Evolutionary conservation across 2,329 filamentous ascomycete genomes (phyloP), one percentile per base, ranked within the genome.

Genomic region (Beauveria rudraprayagi): DNA sequence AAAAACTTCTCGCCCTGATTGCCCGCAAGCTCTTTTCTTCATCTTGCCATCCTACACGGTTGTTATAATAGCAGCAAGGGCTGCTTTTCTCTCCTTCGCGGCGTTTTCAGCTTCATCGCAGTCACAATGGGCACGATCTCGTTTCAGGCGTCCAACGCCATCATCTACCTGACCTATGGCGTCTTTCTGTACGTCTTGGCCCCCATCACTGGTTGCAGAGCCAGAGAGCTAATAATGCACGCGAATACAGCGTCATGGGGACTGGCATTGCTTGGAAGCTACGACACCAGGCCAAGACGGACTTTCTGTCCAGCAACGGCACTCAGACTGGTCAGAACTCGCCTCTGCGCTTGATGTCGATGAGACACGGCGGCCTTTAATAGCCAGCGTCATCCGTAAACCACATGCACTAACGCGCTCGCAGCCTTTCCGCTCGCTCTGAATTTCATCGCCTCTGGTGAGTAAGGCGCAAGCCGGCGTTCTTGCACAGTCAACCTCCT

Each of bases 371-470:
- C 28, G 3, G 50, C 17, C 17, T 30, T 52, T 24, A 19, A 19
- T 7, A 43, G n/a, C 57, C 62, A 61, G 61, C 69, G 26, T 41
- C 44, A 37, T 26, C 44, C 30, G 43, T 46, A 24, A 28, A 17
- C 24, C 28, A n/a, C 16, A 37, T 53, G 19, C 59, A 67, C 73
- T 77, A 67, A 77, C 70, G 63, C 56, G 11, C 58, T 64, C 67
- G 63, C 69, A 94, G 90, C 88, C 66, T 77, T 91, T 66, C 90
- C 90, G 68, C 78, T 94, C 75, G 89, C 90, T 74, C 81, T 94
- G 72, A 94, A 94, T 78, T 94, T 94, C 79, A 90, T 94, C 78
- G 90, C 90, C 74, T 91, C 90, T 79, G 89, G 90, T 94, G 86
- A 93, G 90, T 93, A 54, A 57, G 60, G 69, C 50, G 64, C 65